Evolutionary conservation across 2,329 filamentous ascomycete genomes (phyloP).

Genomic region (Chaetomiaceae sp.): DNA sequence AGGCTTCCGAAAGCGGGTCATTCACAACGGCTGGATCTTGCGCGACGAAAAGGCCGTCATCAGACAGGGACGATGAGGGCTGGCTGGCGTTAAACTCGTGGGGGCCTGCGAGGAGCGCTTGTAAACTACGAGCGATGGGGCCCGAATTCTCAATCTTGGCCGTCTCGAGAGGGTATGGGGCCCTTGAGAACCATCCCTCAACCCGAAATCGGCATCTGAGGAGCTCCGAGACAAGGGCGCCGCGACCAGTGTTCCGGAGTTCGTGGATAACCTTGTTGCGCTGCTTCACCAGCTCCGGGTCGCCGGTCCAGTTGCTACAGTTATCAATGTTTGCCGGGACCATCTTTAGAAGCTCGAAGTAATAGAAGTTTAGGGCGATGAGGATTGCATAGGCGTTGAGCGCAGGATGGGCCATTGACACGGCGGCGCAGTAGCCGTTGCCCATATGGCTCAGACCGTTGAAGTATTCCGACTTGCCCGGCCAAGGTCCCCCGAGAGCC

Average conservation of each 20-base stretch:
- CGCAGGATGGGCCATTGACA: background rate
- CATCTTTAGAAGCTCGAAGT: background rate
- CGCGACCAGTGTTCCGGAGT: background rate
- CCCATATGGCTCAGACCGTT: background rate
- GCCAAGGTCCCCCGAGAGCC: background rate
- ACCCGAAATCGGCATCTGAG: background rate
- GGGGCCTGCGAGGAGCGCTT: background rate
- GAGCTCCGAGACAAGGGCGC: background rate
- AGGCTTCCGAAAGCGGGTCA: background rate
- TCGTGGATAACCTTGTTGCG: background rate
- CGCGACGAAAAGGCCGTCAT: too few species aligned
- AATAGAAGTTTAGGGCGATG: constrained; percentile 1
- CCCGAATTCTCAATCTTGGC: background rate
- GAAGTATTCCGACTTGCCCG: background rate
- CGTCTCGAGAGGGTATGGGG: background rate
- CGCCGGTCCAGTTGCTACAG: background rate
- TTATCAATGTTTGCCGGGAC: background rate
- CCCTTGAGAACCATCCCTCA: background rate
- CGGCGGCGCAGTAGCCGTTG: background rate
- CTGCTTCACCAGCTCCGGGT: background rate
- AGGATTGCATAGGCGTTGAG: background rate
- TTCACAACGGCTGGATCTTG: background rate
- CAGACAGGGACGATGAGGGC: background rate
- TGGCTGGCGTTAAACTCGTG: background rate
- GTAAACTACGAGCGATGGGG: background rate